Base-by-base conservation (phyloP, 148 eudicot genomes). In the Chenopodium album region DNA sequence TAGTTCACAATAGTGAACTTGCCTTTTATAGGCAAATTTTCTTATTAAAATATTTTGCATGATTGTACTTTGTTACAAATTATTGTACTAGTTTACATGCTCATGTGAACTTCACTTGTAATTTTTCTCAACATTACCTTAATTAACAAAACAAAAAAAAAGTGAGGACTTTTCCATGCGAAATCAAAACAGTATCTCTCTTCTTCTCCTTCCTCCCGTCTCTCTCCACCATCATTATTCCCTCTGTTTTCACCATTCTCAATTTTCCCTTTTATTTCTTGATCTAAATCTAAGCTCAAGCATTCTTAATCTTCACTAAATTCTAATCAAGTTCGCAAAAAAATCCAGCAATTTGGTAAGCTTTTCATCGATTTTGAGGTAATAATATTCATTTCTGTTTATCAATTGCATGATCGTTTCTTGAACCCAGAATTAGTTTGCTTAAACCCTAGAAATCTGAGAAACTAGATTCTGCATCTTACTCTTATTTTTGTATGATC, bases 401-500 rank as follows among this genome's bases (percentile, higher is more conserved):
- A 29, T 74, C 11, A 74, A 46, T 50, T 54, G 60, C 37, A 72
- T 72, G 37, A 50, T 76, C 23, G 4, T 81, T 34, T 34, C 70
- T 41, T 79, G 66, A 65, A 54, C 66, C 52, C 52, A 74, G 41
- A 62, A 54, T 72, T 37, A 0, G 13, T 8, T 37, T 37, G 48
- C 8, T 50, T 5, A 37, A 69, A 79, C 66, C 81, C 75, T 48
- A 32, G 32, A 69, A 68, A 26, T 78, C 9, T 67, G 32, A 32
- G n/a, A 9, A 71, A 34, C 17, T 17, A 22, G 7, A 34, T 28
- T 23, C 17, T 17, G 23, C 11, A n/a, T 54, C 9, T 17, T 9
- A 2, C 11, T 23, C 28, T 68, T 84, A 31, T 19, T 62, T 41
- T 54, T 69, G 69, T 37, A 68, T 75, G 73, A 79, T 79, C 82